These are phyloP conservation scores for Tuber brumale DNA, from an alignment of 495 filamentous ascomycete species.

Conservation along the genomic window DNA sequence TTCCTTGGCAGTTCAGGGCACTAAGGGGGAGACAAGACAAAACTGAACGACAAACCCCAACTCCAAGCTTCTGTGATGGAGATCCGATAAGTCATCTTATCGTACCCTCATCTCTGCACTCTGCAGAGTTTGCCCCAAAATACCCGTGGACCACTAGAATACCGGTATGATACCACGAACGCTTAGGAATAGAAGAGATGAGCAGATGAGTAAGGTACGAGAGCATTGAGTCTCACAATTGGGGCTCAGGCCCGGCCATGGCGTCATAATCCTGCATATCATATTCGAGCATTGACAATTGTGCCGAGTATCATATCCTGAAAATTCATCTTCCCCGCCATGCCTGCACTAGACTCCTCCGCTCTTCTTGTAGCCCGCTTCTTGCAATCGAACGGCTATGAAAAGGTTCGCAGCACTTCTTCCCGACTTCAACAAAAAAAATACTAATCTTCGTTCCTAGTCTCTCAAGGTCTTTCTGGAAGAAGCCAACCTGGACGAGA, in stretches of 20 bases:
- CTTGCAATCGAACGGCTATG: conserved; percentile 55
- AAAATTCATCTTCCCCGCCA: conserved; percentile 18
- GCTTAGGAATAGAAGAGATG: background rate
- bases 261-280: background rate
- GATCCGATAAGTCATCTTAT: background rate
- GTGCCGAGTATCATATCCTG: background rate
- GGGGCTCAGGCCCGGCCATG: background rate
- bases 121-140: background rate
- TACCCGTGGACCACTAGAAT: background rate
- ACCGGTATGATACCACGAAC: background rate
- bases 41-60: background rate
- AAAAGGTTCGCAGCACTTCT: conserved; percentile 43
- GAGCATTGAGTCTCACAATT: background rate
- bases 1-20: background rate
- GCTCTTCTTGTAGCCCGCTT: conserved; percentile 57
- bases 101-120: background rate
- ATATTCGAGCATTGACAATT: background rate
- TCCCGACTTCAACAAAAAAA: background rate
- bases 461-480: conserved; percentile 56
- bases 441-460: conserved; percentile 33
- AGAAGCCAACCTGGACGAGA: conserved; percentile 53
- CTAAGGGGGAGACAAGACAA: background rate
- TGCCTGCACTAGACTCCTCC: conserved; percentile 48
- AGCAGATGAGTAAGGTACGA: background rate
- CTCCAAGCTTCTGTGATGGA: background rate